phyloP scores from a whole-genome alignment of 331 rosid genomes.

The Ulmus americana region DNA sequence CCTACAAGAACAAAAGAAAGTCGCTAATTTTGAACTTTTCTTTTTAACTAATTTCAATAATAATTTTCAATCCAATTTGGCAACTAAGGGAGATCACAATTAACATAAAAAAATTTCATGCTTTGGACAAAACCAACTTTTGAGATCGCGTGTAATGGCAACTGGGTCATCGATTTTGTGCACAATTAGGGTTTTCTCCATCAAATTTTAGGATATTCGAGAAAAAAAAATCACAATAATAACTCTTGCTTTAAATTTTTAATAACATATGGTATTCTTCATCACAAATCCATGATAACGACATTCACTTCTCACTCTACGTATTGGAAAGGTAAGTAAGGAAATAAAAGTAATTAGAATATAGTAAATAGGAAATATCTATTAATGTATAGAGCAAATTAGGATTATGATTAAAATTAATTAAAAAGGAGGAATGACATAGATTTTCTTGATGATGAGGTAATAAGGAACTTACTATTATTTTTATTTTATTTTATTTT shows the following conservation, averaged over 20 bases:
- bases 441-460: background rate
- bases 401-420: no score
- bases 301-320: background rate
- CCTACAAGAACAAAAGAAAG: no score
- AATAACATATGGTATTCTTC: background rate
- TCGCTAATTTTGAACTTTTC: background rate
- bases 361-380: background rate
- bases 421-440: background rate
- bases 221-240: background rate
- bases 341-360: background rate
- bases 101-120: no score
- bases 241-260: background rate
- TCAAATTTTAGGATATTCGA: background rate
- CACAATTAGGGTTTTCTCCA: background rate
- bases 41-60: no score
- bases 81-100: no score
- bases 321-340: background rate
- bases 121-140: no score
- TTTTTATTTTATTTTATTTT: no score
- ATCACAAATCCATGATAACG: slow-evolving; percentile 2
- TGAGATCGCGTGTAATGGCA: background rate
- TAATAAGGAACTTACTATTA: background rate
- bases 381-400: background rate
- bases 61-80: no score
- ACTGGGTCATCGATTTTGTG: slow-evolving; percentile 4